A percentile compares a stretch with the other conserved stretches of the same genome.
These are phyloP conservation scores for Quercus variabilis DNA, from an alignment of 306 rosid genomes.

Conservation along the genomic window DNA sequence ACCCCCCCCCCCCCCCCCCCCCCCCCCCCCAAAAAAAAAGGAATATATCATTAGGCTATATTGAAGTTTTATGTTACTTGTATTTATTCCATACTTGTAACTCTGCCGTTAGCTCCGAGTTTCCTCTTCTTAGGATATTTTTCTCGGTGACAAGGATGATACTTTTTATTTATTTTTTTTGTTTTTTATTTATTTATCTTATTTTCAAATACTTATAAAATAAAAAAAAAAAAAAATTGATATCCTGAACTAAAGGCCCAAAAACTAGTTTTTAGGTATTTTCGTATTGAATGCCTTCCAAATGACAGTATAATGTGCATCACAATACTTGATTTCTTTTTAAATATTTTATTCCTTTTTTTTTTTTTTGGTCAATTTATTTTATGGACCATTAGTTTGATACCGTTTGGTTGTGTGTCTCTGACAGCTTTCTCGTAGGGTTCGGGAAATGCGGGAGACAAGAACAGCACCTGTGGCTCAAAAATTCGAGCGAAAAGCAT, in stretches of 20 bases:
- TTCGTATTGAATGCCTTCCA: background rate
- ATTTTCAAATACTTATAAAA: background rate
- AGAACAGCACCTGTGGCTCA: conserved; percentile 87
- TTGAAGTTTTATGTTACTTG: no score
- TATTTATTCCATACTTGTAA: no score
- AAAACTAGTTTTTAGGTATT: background rate
- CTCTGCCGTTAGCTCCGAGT: no score
- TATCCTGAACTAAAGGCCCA: background rate
- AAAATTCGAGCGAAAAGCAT: conserved; percentile 59
- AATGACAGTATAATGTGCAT: background rate
- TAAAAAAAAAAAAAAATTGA: background rate
- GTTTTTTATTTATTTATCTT: no score
- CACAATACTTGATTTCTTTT: background rate
- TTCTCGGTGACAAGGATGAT: no score
- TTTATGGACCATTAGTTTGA: conserved; percentile 26
- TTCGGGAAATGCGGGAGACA: conserved; percentile 97
- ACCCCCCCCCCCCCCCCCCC: no score
- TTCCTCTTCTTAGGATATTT: no score
- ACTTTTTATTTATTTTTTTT: no score
- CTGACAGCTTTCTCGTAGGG: conserved; percentile 92
- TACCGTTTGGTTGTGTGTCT: conserved; percentile 46
- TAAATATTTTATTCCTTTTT: background rate
- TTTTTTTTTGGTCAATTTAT: no score
- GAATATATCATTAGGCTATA: no score
- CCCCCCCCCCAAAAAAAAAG: no score